Evolutionary conservation across 495 filamentous ascomycete genomes (phyloP).

Genomic region (Chaetomium tenue): DNA sequence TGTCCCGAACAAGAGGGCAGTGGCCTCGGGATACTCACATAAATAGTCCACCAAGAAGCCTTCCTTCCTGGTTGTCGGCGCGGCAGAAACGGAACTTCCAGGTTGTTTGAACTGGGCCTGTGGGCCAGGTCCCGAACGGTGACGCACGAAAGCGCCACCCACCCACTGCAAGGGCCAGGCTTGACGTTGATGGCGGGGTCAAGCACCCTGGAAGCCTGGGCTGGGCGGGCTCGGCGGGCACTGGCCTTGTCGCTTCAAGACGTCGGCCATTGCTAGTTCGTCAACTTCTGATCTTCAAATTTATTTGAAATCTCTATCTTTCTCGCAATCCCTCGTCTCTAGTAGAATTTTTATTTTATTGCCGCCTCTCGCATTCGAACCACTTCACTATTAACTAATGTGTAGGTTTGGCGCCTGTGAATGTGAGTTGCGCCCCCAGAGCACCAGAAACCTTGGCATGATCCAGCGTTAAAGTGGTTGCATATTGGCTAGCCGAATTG

Average conservation of each 20-base stretch:
- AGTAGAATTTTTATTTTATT: too few species aligned
- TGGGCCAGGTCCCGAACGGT: not conserved
- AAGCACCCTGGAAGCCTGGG: not conserved
- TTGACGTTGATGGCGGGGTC: conserved; percentile 5
- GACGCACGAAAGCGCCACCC: conserved; percentile 11
- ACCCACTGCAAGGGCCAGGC: not conserved
- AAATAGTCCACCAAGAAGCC: not conserved
- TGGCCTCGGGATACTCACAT: not conserved
- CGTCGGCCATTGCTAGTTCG: not conserved
- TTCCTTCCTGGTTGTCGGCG: too few species aligned
- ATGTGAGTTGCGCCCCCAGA: too few species aligned
- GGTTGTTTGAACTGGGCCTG: not conserved
- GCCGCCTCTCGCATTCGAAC: too few species aligned
- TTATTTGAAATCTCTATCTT: too few species aligned
- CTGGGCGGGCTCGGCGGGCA: too few species aligned
- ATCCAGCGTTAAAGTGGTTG: conserved; percentile 4
- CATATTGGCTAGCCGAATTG: conserved; percentile 7
- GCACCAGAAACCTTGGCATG: too few species aligned
- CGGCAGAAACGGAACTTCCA: too few species aligned
- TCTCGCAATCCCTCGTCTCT: too few species aligned
- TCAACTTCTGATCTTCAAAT: too few species aligned
- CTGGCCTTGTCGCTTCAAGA: not conserved
- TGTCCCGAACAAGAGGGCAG: not conserved
- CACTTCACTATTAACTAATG: too few species aligned
- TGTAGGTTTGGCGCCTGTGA: too few species aligned